Conservation (phyloP, 1,284 basidiomycete species). For the Inonotus obliquus region DNA sequence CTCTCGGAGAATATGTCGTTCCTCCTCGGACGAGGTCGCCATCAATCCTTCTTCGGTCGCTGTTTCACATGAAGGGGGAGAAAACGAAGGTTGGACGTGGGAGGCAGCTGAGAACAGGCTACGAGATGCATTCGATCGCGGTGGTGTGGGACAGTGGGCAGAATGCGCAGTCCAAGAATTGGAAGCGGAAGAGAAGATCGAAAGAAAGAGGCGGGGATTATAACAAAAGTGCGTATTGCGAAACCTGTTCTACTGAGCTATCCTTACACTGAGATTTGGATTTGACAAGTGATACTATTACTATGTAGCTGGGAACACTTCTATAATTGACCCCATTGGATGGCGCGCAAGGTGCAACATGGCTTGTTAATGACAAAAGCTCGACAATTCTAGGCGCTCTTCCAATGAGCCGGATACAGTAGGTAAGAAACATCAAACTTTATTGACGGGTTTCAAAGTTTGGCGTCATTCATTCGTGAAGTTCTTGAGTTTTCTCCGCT, state of each 20-base stretch:
- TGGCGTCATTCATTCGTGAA: no score
- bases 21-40: neutral
- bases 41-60: neutral
- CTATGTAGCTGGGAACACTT: no score
- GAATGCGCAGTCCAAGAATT: slow-evolving; percentile 10
- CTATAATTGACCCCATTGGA: no score
- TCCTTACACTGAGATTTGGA: no score
- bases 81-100: neutral
- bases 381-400: no score
- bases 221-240: neutral
- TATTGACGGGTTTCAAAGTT: no score
- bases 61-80: neutral
- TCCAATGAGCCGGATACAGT: no score
- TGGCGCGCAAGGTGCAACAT: no score
- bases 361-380: no score
- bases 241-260: neutral
- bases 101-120: slow-evolving; percentile 12
- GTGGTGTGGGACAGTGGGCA: slow-evolving; percentile 13
- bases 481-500: no score
- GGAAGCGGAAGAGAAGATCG: slow-evolving; percentile 11
- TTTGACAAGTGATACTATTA: no score
- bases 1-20: slow-evolving; percentile 13
- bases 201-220: slow-evolving; percentile 3
- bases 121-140: slow-evolving; percentile 12
- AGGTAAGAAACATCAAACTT: no score